A percentile compares a stretch with the other conserved stretches of the same genome.
Evolutionary conservation across 192 early-diverging fungal genomes (phyloP).

Genomic region (Coemansia guatemalensis): DNA sequence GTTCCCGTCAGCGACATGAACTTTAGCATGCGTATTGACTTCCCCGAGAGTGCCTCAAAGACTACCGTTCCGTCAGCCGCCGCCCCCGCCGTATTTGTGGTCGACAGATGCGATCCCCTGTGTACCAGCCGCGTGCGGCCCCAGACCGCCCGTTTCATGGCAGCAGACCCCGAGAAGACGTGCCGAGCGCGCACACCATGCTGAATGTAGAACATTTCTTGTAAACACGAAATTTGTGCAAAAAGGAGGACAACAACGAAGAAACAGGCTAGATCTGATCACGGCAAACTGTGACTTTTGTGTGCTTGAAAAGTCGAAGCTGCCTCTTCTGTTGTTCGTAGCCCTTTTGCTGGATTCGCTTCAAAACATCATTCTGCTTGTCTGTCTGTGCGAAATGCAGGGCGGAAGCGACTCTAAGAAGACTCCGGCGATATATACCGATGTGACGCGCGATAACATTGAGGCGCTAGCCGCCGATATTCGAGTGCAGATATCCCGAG

Average conservation of each 20-base stretch:
- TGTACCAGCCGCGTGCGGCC: not conserved
- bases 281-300: not conserved
- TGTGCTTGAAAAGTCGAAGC: not conserved
- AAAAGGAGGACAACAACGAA: not conserved
- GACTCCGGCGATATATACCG: constrained; percentile 56
- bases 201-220: not conserved
- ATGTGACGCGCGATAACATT: constrained; percentile 68
- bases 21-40: constrained; percentile 49
- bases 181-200: not conserved
- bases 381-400: constrained; percentile 2
- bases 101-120: not conserved
- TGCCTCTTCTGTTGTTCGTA: not conserved
- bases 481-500: constrained; percentile 45
- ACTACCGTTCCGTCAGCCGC: constrained; percentile 12
- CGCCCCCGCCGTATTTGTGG: not conserved
- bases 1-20: constrained; percentile 51
- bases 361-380: not conserved
- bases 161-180: not conserved
- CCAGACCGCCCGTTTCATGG: not conserved
- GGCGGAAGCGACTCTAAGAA: constrained; percentile 10
- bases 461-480: constrained; percentile 50
- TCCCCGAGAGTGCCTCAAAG: constrained; percentile 38
- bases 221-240: not conserved
- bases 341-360: not conserved
- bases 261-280: not conserved